Percentiles rank a stretch among this genome's conserved stretches.
Evolutionary conservation across 805 yeast genomes (phyloP).

Genomic region (Saturnispora halmiae): DNA sequence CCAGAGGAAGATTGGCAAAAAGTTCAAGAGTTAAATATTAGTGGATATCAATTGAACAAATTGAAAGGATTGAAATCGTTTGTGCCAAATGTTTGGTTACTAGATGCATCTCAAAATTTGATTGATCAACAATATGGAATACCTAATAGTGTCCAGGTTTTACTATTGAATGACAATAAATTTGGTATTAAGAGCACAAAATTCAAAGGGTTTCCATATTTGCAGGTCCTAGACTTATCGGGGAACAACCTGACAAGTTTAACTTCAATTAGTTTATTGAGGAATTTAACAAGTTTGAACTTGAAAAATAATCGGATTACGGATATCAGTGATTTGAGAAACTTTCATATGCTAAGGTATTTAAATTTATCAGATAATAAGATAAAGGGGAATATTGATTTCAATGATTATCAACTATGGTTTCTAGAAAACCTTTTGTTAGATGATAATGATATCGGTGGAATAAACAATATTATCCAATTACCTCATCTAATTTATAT

Average conservation of each 20-base stretch:
- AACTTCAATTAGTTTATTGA: slow-evolving; percentile 30
- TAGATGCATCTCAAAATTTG: slow-evolving; percentile 36
- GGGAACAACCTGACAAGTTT: slow-evolving; percentile 31
- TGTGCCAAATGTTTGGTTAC: slow-evolving; percentile 34
- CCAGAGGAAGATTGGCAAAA: slow-evolving; percentile 37
- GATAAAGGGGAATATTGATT: slow-evolving; percentile 32
- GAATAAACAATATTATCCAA: slow-evolving; percentile 30
- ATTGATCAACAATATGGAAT: slow-evolving; percentile 38
- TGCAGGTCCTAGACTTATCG: slow-evolving; percentile 36
- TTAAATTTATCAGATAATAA: slow-evolving; percentile 36
- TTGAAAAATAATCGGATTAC: slow-evolving; percentile 31
- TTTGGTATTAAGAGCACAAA: slow-evolving; percentile 33
- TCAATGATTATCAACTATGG: slow-evolving; percentile 28
- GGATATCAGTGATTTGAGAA: slow-evolving; percentile 30
- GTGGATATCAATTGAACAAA: slow-evolving; percentile 30
- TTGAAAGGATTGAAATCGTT: slow-evolving; percentile 36
- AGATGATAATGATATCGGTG: slow-evolving; percentile 33
- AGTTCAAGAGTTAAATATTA: slow-evolving; percentile 31
- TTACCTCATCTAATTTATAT: slow-evolving; percentile 31
- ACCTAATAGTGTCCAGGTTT: slow-evolving; percentile 31
- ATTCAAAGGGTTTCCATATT: slow-evolving; percentile 31
- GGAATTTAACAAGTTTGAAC: slow-evolving; percentile 36
- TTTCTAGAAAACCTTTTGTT: slow-evolving; percentile 37
- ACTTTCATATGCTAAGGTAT: slow-evolving; percentile 32
- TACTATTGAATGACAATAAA: slow-evolving; percentile 32